Conservation (phyloP, 2,329 filamentous ascomycete genomes). For the Colletotrichum abscissum region DNA sequence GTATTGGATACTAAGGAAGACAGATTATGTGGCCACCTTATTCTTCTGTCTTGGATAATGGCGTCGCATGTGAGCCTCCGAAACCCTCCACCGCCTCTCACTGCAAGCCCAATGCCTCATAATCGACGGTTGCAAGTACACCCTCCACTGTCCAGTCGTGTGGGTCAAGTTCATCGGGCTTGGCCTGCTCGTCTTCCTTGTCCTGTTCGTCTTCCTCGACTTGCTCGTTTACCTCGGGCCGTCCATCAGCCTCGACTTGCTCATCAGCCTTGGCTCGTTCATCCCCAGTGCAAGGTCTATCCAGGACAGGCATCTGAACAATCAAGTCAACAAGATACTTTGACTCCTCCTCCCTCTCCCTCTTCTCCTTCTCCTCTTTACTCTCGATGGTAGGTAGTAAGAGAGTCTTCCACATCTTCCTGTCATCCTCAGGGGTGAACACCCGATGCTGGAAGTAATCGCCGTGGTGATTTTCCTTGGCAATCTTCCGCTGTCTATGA, state of each 20-base stretch:
- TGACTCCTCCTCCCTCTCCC: background rate
- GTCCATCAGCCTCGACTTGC: too few species aligned
- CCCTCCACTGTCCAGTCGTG: background rate
- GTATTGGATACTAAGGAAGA: too few species aligned
- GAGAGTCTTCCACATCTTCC: background rate
- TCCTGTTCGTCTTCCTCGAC: too few species aligned
- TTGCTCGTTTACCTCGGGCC: too few species aligned
- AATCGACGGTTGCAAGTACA: background rate
- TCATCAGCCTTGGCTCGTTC: too few species aligned
- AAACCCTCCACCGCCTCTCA: too few species aligned
- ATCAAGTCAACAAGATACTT: background rate
- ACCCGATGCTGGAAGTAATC: background rate
- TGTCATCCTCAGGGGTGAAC: background rate
- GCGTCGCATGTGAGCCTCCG: too few species aligned
- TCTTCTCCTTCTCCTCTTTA: background rate
- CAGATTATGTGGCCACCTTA: background rate
- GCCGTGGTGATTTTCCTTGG: background rate
- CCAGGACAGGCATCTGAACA: background rate
- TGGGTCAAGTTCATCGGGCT: background rate
- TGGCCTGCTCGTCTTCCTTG: too few species aligned
- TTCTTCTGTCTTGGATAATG: background rate
- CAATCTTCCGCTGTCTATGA: background rate
- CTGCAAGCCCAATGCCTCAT: background rate
- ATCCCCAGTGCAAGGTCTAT: background rate
- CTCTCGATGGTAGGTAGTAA: background rate